Percentiles rank a stretch among this genome's conserved stretches.
Conservation (phyloP, 2,329 filamentous ascomycete genomes). For the Diaporthe ilicicola region DNA sequence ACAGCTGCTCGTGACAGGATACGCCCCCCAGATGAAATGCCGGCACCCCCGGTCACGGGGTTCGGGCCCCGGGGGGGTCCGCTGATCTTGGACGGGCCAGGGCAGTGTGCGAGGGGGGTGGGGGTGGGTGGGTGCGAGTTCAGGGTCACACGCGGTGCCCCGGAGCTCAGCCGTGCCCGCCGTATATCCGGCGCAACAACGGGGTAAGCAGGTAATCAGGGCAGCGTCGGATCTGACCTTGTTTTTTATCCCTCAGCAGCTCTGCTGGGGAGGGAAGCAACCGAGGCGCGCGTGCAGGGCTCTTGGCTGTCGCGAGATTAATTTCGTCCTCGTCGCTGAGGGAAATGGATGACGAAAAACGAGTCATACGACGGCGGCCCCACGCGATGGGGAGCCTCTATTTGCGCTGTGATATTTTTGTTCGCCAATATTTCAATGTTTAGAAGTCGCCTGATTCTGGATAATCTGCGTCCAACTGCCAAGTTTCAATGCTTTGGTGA, state of each 20-base stretch:
- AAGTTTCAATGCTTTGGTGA: neutral
- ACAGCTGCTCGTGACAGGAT: neutral
- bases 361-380: neutral
- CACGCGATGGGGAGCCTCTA: neutral
- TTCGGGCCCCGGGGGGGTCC: slow-evolving; percentile 6
- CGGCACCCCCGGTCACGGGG: slow-evolving; percentile 7
- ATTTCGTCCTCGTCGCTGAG: neutral
- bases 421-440: slow-evolving; percentile 13
- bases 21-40: neutral
- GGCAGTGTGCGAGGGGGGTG: neutral
- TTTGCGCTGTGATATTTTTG: slow-evolving; percentile 5
- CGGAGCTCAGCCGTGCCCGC: neutral
- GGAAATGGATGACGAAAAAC: neutral
- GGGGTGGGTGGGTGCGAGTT: too few relatives aligned
- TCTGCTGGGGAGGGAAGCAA: too few relatives aligned
- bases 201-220: neutral
- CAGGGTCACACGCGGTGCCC: neutral
- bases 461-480: neutral
- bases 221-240: neutral
- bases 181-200: neutral
- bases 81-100: neutral
- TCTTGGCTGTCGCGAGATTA: neutral
- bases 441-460: neutral
- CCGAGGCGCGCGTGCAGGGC: too few relatives aligned
- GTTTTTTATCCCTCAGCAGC: neutral